Percentiles rank a stretch among this genome's conserved stretches.
phyloP scores from a whole-genome alignment of 495 filamentous ascomycete genomes.

The Podospora tetraspora region DNA sequence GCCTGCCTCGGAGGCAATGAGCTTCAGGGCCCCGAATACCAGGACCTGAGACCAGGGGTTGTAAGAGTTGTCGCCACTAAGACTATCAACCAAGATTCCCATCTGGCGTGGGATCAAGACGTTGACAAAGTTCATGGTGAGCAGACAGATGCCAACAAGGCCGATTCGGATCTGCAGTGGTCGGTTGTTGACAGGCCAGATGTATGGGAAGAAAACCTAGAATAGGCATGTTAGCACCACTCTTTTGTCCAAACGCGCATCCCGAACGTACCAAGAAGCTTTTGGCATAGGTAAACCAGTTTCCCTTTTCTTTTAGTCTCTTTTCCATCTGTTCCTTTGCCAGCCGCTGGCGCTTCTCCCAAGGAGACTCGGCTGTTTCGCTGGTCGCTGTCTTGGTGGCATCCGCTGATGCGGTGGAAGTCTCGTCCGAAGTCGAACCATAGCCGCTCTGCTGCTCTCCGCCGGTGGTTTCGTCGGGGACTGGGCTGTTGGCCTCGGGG shows the following conservation, averaged over 20 bases:
- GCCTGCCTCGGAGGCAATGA: slow-evolving; percentile 53
- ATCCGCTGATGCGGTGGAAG: slow-evolving; percentile 30
- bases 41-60: slow-evolving; percentile 52
- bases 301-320: slow-evolving; percentile 54
- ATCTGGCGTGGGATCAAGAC: slow-evolving; percentile 62
- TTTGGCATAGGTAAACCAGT: slow-evolving; percentile 60
- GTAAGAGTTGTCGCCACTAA: slow-evolving; percentile 36
- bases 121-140: slow-evolving; percentile 56
- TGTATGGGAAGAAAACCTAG: slow-evolving; percentile 58
- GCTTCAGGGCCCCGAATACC: slow-evolving; percentile 50
- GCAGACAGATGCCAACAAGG: slow-evolving; percentile 56
- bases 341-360: slow-evolving; percentile 45
- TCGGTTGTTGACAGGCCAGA: slow-evolving; percentile 57
- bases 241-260: not conserved
- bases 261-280: slow-evolving; percentile 48
- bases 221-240: not conserved
- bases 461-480: slow-evolving; percentile 19
- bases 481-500: slow-evolving; percentile 11
- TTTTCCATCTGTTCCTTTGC: slow-evolving; percentile 51
- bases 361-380: slow-evolving; percentile 41
- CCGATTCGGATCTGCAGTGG: slow-evolving; percentile 51
- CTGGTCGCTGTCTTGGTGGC: slow-evolving; percentile 27
- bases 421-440: slow-evolving; percentile 39
- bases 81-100: slow-evolving; percentile 55
- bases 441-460: slow-evolving; percentile 38